These are phyloP conservation scores for Pseudopediastrum boryanum DNA, from an alignment of 139 green algal genomes.

Conservation along the genomic window DNA sequence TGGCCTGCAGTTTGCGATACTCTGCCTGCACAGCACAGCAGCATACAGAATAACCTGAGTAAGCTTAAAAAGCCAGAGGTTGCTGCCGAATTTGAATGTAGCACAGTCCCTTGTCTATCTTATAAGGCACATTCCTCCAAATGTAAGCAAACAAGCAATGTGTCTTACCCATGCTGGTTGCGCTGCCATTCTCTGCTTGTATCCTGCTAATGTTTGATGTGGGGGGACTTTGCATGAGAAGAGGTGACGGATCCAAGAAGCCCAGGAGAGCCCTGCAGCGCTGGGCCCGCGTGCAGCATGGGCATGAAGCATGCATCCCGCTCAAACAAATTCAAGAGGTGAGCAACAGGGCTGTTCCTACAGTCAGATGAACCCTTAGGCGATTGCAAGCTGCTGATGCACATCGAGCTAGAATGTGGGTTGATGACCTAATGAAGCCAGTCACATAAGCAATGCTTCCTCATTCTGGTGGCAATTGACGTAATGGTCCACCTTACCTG, in stretches of 20 bases:
- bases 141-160: not conserved
- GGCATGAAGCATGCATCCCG: too few species aligned
- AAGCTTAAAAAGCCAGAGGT: not conserved
- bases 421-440: not conserved
- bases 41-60: not conserved
- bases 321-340: not conserved
- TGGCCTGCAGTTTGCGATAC: conserved; percentile 24
- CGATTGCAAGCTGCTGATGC: not conserved
- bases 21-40: conserved; percentile 18
- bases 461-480: not conserved
- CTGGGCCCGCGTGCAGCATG: too few species aligned
- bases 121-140: not conserved
- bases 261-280: too few species aligned
- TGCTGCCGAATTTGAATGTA: not conserved
- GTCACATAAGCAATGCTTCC: not conserved
- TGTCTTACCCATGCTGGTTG: not conserved
- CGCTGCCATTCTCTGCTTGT: too few species aligned
- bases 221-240: too few species aligned
- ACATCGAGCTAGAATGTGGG: not conserved
- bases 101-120: not conserved
- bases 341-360: not conserved
- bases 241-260: too few species aligned
- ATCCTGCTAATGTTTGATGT: too few species aligned
- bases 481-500: not conserved
- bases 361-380: not conserved